phyloP scores from a whole-genome alignment of 768 basidiomycete species.

The Lentinula edodes region DNA sequence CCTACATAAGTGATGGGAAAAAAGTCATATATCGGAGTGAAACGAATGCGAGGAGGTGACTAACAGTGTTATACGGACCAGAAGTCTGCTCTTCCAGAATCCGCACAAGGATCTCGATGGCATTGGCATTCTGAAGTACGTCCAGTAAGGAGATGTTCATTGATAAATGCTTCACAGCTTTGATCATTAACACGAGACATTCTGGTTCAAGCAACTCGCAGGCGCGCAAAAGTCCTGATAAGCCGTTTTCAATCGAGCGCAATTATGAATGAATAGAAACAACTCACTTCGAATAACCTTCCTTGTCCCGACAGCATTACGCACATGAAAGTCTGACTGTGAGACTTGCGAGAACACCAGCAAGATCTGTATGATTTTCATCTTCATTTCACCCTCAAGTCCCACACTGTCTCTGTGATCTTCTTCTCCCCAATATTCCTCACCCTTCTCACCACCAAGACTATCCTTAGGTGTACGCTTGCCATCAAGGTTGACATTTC shows the following conservation, averaged over 20 bases:
- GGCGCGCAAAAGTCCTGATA: conserved; percentile 75
- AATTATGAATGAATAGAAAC: background rate
- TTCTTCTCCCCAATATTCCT: background rate
- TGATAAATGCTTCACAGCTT: conserved; percentile 93
- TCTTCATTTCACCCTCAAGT: conserved; percentile 54
- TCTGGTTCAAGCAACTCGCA: conserved; percentile 87
- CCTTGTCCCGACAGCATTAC: conserved; percentile 86
- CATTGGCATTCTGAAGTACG: conserved; percentile 92
- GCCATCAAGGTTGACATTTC: conserved; percentile 36
- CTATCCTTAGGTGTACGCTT: too few relatives aligned
- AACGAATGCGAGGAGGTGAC: conserved; percentile 17
- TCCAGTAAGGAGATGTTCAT: conserved; percentile 90
- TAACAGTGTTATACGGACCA: conserved; percentile 75
- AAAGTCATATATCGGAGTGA: background rate
- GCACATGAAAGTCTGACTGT: conserved; percentile 91
- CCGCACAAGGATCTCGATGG: conserved; percentile 84
- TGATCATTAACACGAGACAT: conserved; percentile 82
- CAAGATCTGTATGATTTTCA: conserved; percentile 84
- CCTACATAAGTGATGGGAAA: conserved; percentile 38
- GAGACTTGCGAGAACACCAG: conserved; percentile 93
- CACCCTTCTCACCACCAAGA: too few relatives aligned
- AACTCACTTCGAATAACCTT: conserved; percentile 83
- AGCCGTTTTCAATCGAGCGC: background rate
- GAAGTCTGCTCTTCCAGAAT: conserved; percentile 78
- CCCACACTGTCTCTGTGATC: background rate